These are phyloP conservation scores for Sonneratia alba DNA, from an alignment of 345 rosid species.

Conservation along the genomic window DNA sequence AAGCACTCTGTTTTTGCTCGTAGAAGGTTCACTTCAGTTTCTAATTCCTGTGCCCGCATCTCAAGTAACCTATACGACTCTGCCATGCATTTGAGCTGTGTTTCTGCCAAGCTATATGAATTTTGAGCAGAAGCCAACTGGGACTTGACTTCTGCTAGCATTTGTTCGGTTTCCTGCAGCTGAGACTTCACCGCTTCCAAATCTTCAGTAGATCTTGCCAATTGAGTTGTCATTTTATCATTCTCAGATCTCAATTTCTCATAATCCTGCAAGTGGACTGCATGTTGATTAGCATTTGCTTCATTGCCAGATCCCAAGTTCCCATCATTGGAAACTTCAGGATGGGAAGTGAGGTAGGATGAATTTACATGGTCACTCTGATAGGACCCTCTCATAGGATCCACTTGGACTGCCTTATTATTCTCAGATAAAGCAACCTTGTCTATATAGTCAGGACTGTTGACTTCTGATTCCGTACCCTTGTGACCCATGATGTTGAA, in stretches of 20 bases:
- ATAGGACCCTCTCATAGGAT: constrained; percentile 45
- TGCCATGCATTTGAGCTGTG: constrained; percentile 95
- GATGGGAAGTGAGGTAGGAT: constrained; percentile 31
- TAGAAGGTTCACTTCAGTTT: constrained; percentile 59
- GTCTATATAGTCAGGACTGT: constrained; percentile 84
- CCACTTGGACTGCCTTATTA: constrained; percentile 38
- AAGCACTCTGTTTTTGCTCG: constrained; percentile 39
- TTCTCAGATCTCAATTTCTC: constrained; percentile 64
- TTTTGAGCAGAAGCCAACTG: constrained; percentile 58
- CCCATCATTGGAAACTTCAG: constrained; percentile 78
- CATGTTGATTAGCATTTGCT: constrained; percentile 26
- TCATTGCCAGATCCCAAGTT: constrained; percentile 42
- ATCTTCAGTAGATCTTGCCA: constrained; percentile 50
- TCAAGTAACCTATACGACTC: constrained; percentile 92
- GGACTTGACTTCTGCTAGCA: constrained; percentile 58
- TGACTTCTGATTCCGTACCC: constrained; percentile 50
- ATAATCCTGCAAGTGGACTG: constrained; percentile 47
- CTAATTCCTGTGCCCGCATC: constrained; percentile 61
- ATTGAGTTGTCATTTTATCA: constrained; percentile 48
- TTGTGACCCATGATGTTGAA: constrained; percentile 52
- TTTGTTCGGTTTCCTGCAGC: constrained; percentile 70
- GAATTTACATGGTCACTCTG: constrained; percentile 42
- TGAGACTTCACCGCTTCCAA: constrained; percentile 63
- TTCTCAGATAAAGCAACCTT: constrained; percentile 90
- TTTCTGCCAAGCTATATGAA: constrained; percentile 79